Evolutionary conservation across 352 stramenopile genomes (phyloP), one percentile per base, ranked within the genome.

Genomic region (Globisporangium spinosum): DNA sequence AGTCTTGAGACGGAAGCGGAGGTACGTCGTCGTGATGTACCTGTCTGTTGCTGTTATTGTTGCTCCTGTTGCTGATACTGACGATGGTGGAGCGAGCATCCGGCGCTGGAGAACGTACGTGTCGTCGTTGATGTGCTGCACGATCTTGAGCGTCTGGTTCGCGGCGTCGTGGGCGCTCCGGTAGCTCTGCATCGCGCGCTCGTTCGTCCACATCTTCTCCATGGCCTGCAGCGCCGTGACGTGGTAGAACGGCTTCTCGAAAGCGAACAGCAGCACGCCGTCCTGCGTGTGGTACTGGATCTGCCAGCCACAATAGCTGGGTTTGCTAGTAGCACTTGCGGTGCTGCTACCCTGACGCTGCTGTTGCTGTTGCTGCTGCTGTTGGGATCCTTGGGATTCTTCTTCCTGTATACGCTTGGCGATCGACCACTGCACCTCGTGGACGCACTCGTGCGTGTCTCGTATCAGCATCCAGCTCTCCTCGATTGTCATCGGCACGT

Each of bases 111-210:
- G 73, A 34, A 89, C 71, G 74, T 82, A 89, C 23, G 77, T 87
- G 63, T 87, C 76, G 22, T 87, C 74, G 61, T 87, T 89, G 25
- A 87, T 47, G 53, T 82, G 74, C 60, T 84, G 75, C 27, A 78
- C 62, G 38, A 89, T 69, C 70, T 83, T 55, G 22, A 73, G 27
- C 27, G 69, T 68, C 60, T 84, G 77, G 22, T 62, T 78, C 3
- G 77, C 74, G 3, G 75, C 73, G 57, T 84, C 70, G 13, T 62
- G 58, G 0, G 63, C 45, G 34, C 62, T 79, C 55, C 81, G 76
- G 54, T 89, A 89, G 20, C 67, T 78, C 38, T 79, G 67, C 47
- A 82, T 73, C 38, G 77, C 70, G 34, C 78, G 70, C 22, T 78
- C 78, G 60, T 85, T 77, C 9, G 35, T 64, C 81, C 81, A 89